These are phyloP conservation scores for Trichocomaceae sp. DNA, from an alignment of 2,329 filamentous ascomycete species.

Conservation along the genomic window DNA sequence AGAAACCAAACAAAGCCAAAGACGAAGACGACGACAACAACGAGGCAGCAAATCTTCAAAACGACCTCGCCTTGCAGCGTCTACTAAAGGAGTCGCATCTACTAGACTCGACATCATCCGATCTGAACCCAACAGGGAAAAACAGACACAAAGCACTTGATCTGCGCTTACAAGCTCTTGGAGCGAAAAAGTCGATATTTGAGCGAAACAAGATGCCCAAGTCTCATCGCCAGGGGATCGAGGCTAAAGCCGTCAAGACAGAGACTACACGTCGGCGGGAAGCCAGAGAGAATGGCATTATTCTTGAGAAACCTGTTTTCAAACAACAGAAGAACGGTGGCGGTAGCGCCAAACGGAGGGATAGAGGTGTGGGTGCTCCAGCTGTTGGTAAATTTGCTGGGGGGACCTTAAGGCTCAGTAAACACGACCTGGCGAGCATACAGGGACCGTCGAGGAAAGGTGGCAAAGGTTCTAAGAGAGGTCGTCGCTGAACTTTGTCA, in stretches of 20 bases:
- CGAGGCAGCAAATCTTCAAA: slow-evolving; percentile 66
- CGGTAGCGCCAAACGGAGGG: slow-evolving; percentile 41
- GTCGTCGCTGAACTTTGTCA: slow-evolving; percentile 25
- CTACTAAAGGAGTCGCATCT: slow-evolving; percentile 89
- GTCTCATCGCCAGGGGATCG: slow-evolving; percentile 77
- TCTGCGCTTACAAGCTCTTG: slow-evolving; percentile 72
- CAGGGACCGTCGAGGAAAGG: slow-evolving; percentile 45
- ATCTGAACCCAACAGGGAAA: slow-evolving; percentile 57
- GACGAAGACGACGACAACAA: slow-evolving; percentile 47
- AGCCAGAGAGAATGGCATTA: slow-evolving; percentile 82
- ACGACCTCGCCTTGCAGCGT: slow-evolving; percentile 86
- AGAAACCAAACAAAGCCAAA: slow-evolving; percentile 20
- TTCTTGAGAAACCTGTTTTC: slow-evolving; percentile 59
- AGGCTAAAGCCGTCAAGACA: slow-evolving; percentile 55
- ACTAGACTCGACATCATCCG: slow-evolving; percentile 54
- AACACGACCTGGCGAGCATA: slow-evolving; percentile 67
- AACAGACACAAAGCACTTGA: slow-evolving; percentile 77
- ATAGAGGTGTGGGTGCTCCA: slow-evolving; percentile 65
- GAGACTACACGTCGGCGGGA: slow-evolving; percentile 69
- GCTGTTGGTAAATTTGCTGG: slow-evolving; percentile 73
- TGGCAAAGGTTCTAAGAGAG: slow-evolving; percentile 28
- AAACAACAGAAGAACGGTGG: slow-evolving; percentile 28
- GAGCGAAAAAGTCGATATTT: slow-evolving; percentile 68
- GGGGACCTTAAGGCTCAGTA: slow-evolving; percentile 71
- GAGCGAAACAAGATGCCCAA: slow-evolving; percentile 80